These are phyloP conservation scores for Neurospora sp. DNA, from an alignment of 495 filamentous ascomycete species.

Conservation along the genomic window DNA sequence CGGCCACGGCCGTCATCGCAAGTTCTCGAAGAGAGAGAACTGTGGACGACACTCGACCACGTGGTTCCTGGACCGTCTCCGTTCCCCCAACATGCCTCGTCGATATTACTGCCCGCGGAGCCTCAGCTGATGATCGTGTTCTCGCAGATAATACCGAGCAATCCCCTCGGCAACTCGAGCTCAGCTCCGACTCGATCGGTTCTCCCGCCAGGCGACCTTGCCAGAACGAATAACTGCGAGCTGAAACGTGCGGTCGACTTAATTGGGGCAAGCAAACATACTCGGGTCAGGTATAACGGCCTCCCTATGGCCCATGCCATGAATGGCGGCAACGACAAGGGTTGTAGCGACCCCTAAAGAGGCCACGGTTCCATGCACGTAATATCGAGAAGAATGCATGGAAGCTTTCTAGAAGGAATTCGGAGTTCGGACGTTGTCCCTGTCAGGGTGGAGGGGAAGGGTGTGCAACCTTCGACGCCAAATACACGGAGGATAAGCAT, in stretches of 20 bases:
- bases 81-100: neutral
- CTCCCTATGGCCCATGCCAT: neutral
- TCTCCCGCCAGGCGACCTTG: neutral
- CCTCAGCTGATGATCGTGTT: neutral
- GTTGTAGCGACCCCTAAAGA: neutral
- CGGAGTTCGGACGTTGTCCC: neutral
- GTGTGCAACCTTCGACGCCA: neutral
- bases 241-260: neutral
- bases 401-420: slow-evolving; percentile 11
- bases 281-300: neutral
- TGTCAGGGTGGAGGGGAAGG: neutral
- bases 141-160: neutral
- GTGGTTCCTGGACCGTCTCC: neutral
- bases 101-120: neutral
- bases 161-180: neutral
- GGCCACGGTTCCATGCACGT: neutral
- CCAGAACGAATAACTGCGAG: neutral
- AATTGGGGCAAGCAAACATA: neutral
- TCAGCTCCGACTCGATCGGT: neutral
- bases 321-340: neutral
- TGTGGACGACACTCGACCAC: neutral
- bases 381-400: slow-evolving; percentile 9
- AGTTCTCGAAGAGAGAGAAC: neutral
- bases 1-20: neutral
- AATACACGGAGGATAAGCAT: neutral